These are phyloP conservation scores for Ascochyta rabiei DNA, from an alignment of 2,329 filamentous ascomycete genomes.

Conservation along the genomic window DNA sequence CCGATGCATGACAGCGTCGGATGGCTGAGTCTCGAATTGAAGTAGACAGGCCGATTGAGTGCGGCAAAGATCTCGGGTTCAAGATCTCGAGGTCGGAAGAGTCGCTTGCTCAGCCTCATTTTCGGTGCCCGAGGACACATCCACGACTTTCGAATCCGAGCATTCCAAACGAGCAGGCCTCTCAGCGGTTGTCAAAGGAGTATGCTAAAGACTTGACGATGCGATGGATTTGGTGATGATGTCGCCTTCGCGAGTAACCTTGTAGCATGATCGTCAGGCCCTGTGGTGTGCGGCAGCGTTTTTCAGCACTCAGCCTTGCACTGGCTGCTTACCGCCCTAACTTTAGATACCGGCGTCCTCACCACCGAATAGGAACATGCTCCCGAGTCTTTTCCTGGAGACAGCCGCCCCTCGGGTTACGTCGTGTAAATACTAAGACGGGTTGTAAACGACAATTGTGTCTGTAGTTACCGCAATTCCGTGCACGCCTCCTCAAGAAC, in stretches of 20 bases:
- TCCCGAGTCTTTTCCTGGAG: not conserved
- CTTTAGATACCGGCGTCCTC: not conserved
- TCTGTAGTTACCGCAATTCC: not conserved
- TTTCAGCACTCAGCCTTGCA: not conserved
- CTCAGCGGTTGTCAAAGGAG: too few species aligned
- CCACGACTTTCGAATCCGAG: not conserved
- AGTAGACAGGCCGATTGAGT: too few species aligned
- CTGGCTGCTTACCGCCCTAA: not conserved
- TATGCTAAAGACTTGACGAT: too few species aligned
- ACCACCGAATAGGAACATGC: not conserved
- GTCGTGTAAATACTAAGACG: not conserved
- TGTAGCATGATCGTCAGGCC: not conserved
- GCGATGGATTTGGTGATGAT: too few species aligned
- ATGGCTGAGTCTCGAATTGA: too few species aligned
- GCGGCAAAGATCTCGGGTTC: too few species aligned
- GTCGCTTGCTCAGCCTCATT: constrained; percentile 5
- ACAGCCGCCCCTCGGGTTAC: not conserved
- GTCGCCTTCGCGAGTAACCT: too few species aligned
- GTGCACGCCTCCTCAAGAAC: not conserved
- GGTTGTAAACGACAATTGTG: not conserved
- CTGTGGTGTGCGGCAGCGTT: not conserved
- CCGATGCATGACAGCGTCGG: too few species aligned
- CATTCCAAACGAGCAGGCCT: not conserved
- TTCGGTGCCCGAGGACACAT: constrained; percentile 8
- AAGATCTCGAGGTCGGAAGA: not conserved